Evolutionary conservation across 177 flowering plant genomes (phyloP).

Genomic region (Vitis hybrid): DNA sequence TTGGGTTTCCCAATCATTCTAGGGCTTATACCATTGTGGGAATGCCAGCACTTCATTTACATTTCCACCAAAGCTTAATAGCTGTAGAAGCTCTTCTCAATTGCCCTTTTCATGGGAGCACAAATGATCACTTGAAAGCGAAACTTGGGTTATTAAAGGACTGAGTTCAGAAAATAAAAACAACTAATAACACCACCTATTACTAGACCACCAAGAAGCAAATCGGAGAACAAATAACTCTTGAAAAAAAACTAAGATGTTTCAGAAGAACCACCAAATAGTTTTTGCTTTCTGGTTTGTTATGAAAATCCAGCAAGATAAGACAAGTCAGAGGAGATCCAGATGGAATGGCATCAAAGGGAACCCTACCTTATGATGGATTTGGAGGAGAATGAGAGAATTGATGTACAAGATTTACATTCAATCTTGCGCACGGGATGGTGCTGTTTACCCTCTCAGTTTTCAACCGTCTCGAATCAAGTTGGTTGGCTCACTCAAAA

Average conservation of each 20-base stretch:
- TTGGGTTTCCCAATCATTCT: too few relatives aligned
- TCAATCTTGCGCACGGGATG: conserved; percentile 14
- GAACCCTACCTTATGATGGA: background rate
- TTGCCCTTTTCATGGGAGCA: background rate
- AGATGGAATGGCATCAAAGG: background rate
- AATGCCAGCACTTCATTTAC: background rate
- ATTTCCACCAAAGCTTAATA: background rate
- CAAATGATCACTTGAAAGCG: background rate
- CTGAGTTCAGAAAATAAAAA: background rate
- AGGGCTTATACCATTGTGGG: too few relatives aligned
- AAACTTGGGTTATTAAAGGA: background rate
- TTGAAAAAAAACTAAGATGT: background rate
- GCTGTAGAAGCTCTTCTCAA: background rate
- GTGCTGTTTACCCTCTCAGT: conserved; percentile 4
- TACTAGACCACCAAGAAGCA: background rate
- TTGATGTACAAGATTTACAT: conserved; percentile 58
- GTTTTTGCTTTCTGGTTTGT: background rate
- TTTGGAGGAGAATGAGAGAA: conserved; percentile 15
- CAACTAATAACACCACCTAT: background rate
- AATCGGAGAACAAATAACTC: background rate
- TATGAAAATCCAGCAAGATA: background rate
- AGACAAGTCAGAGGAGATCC: background rate
- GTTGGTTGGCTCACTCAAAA: conserved; percentile 90
- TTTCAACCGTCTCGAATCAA: conserved; percentile 54
- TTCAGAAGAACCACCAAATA: background rate